Conservation (phyloP, 2,329 filamentous ascomycete species). For the Monosporascus ibericus region DNA sequence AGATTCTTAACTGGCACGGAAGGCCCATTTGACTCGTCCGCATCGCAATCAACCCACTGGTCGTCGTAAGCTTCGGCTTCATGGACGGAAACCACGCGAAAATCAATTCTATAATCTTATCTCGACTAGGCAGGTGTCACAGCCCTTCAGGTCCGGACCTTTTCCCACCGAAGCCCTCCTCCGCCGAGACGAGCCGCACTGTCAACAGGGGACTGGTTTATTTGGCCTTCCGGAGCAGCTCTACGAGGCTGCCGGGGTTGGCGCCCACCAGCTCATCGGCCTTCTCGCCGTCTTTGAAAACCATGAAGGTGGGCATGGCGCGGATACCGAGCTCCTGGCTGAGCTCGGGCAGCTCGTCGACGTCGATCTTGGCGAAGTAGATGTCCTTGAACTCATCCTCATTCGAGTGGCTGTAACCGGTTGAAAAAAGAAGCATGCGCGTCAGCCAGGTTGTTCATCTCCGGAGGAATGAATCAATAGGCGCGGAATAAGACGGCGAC, state of each 20-base stretch:
- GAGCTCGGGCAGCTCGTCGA: slow-evolving; percentile 73
- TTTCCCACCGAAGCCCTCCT: too few relatives aligned
- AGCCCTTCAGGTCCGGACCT: too few relatives aligned
- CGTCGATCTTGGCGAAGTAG: slow-evolving; percentile 85
- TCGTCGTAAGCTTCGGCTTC: too few relatives aligned
- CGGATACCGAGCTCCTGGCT: slow-evolving; percentile 72
- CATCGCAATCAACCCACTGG: too few relatives aligned
- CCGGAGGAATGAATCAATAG: slow-evolving; percentile 7
- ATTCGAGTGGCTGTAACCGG: slow-evolving; percentile 47
- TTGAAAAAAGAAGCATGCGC: background rate
- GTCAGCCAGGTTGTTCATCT: background rate
- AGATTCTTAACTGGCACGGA: background rate
- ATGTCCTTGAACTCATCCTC: slow-evolving; percentile 50
- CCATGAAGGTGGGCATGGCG: slow-evolving; percentile 87
- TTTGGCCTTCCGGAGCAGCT: slow-evolving; percentile 25
- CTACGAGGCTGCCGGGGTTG: slow-evolving; percentile 63
- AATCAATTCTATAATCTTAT: too few relatives aligned
- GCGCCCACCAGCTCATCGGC: slow-evolving; percentile 71
- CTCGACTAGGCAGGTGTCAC: too few relatives aligned
- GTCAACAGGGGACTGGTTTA: slow-evolving; percentile 1
- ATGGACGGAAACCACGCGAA: too few relatives aligned
- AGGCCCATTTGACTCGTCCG: background rate
- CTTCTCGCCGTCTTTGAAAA: slow-evolving; percentile 78
- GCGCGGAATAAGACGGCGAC: slow-evolving; percentile 11
- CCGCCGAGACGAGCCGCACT: too few relatives aligned